Evolutionary conservation across 768 basidiomycete genomes (phyloP), one percentile per base, ranked within the genome.

Genomic region (Lentinula lateritia): DNA sequence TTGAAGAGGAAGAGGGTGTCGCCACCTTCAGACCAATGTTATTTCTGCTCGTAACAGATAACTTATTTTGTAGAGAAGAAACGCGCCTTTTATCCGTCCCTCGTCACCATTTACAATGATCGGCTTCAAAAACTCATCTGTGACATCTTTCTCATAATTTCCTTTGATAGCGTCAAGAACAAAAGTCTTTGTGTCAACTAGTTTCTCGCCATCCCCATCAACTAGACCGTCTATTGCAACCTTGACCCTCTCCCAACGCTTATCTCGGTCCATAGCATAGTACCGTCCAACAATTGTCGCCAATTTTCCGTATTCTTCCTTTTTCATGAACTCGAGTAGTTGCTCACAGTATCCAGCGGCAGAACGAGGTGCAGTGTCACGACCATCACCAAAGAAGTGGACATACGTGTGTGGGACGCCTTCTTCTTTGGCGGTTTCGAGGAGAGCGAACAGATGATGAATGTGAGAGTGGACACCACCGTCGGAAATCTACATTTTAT

Each of bases 391-490:
- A 67, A 98, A 84, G 80, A 95, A 97, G 80, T 98, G 95, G 65
- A 98, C 76, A 69, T 91, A 96, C 61, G 90, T 87, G 64, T 96
- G 81, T 2, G 92, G 91, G 41, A 96, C 89, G 46, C 86, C 88
- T 57, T 84, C 74, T 70, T 92, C 88, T 70, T 96, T 95, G 23
- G 95, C 95, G 5, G 89, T 89, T 72, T 93, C 91, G 66, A 98
- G 85, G 10, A 98, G 84, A 1, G 94, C 94, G 68, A 87, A 93
- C 41, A 98, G 83, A 72, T 97, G 95, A 55, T 73, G 83, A 71
- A 93, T 96, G 74, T 96, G 94, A 1, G 95, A 96, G 77, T 96
- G 95, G n/a, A 97, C 95, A 67, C 95, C 94, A 35, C 95, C 95
- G 66, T 98, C 95, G 13, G 95, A 97, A 57, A 94, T 79, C 92